Evolutionary conservation across 1,284 basidiomycete genomes (phyloP).

Genomic region (Cryptococcus sp.): DNA sequence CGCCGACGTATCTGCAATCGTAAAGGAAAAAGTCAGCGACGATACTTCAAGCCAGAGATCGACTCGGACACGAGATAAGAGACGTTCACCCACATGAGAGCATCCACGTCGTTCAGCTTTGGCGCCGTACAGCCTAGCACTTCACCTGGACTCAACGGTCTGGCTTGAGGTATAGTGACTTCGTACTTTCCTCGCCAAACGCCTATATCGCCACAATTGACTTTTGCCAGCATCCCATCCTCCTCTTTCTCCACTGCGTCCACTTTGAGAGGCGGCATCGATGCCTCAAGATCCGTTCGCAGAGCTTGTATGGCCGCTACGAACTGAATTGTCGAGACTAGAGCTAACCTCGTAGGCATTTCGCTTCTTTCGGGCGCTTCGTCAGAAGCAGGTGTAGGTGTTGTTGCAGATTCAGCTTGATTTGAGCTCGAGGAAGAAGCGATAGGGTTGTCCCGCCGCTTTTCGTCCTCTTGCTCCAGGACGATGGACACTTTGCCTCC

Average conservation of each 20-base stretch:
- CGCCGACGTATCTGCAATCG: slow-evolving; percentile 80
- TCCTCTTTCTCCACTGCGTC: slow-evolving; percentile 15
- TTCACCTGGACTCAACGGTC: slow-evolving; percentile 94
- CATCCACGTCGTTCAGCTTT: slow-evolving; percentile 71
- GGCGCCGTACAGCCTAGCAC: slow-evolving; percentile 97
- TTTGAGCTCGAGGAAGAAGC: slow-evolving; percentile 11
- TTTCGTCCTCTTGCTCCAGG: slow-evolving; percentile 33
- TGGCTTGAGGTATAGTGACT: slow-evolving; percentile 79
- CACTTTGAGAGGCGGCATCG: slow-evolving; percentile 38
- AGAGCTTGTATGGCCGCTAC: slow-evolving; percentile 83
- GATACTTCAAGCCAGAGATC: neutral
- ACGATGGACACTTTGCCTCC: slow-evolving; percentile 45
- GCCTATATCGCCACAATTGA: slow-evolving; percentile 42
- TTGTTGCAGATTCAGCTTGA: neutral
- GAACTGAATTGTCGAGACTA: slow-evolving; percentile 95
- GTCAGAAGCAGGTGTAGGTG: neutral
- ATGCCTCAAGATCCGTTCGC: slow-evolving; percentile 67
- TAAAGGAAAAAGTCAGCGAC: neutral
- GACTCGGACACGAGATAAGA: neutral
- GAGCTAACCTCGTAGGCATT: slow-evolving; percentile 68
- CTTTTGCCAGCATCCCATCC: slow-evolving; percentile 33
- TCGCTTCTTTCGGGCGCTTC: slow-evolving; percentile 4
- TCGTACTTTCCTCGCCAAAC: slow-evolving; percentile 65
- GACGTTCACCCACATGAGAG: slow-evolving; percentile 67
- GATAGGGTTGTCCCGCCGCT: slow-evolving; percentile 2